Conservation (phyloP, 495 filamentous ascomycete species). For the Penicillium cataractarum region DNA sequence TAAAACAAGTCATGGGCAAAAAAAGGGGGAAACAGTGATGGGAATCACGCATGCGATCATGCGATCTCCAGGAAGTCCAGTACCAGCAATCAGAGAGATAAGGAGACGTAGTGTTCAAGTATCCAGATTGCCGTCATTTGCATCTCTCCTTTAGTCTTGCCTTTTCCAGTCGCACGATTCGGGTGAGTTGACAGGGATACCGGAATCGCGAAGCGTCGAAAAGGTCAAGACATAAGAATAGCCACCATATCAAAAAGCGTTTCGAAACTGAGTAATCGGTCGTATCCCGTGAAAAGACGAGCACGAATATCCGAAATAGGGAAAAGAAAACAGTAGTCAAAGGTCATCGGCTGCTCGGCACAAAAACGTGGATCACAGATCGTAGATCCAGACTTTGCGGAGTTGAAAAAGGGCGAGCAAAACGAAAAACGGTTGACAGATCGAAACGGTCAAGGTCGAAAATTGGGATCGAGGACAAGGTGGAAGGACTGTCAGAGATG, state of each 20-base stretch:
- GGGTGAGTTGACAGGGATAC: conserved; percentile 19
- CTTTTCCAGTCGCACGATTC: conserved; percentile 26
- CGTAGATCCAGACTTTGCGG: conserved; percentile 8
- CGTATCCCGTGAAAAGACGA: conserved; percentile 20
- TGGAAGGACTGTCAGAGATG: conserved; percentile 41
- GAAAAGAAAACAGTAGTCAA: conserved; percentile 20
- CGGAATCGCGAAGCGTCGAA: conserved; percentile 19
- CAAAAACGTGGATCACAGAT: conserved; percentile 9
- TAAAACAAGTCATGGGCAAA: conserved; percentile 20
- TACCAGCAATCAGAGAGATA: conserved; percentile 27
- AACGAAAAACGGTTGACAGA: conserved; percentile 25
- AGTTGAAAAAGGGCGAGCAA: conserved; percentile 17
- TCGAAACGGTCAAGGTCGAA: conserved; percentile 45
- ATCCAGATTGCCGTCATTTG: conserved; percentile 36
- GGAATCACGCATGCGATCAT: conserved; percentile 23
- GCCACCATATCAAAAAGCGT: conserved; percentile 44
- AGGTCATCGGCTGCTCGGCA: conserved; percentile 16
- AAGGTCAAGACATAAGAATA: conserved; percentile 39
- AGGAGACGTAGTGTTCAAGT: conserved; percentile 24
- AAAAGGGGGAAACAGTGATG: conserved; percentile 18
- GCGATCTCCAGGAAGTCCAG: conserved; percentile 31
- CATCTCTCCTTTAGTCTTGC: conserved; percentile 45
- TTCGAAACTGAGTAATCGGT: conserved; percentile 34
- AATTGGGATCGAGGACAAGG: conserved; percentile 43
- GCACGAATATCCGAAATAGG: conserved; percentile 23